Evolutionary conservation across 2,329 filamentous ascomycete genomes (phyloP).

Genomic region (Aureobasidium vineae): DNA sequence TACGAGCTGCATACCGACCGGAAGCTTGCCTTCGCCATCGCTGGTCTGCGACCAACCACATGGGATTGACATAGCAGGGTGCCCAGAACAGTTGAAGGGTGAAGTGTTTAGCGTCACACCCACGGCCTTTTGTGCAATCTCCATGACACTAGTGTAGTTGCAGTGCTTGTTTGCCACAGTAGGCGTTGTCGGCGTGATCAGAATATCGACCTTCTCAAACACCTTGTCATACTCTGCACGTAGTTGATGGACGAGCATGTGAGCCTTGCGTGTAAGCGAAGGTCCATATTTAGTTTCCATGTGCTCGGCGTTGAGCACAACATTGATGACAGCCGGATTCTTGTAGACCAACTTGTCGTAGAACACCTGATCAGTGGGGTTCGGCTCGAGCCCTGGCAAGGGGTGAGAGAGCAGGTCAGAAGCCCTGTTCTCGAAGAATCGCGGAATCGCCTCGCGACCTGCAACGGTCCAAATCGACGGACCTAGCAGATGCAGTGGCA

Average conservation of each 20-base stretch:
- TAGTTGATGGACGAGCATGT: conserved; percentile 49
- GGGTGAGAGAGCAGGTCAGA: conserved; percentile 36
- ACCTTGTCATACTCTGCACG: conserved; percentile 51
- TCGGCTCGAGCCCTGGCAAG: conserved; percentile 36
- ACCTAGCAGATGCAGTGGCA: conserved; percentile 50
- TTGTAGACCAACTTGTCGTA: conserved; percentile 46
- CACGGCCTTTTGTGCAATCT: conserved; percentile 41
- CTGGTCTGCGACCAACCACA: conserved; percentile 38
- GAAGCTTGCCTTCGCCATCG: conserved; percentile 35
- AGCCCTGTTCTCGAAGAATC: conserved; percentile 36
- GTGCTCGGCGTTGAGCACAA: conserved; percentile 44
- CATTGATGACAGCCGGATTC: conserved; percentile 49
- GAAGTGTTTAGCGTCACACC: conserved; percentile 48
- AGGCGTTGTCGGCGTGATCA: conserved; percentile 51
- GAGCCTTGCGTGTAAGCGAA: conserved; percentile 46
- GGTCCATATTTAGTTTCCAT: conserved; percentile 36
- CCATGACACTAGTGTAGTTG: conserved; percentile 33
- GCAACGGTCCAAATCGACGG: conserved; percentile 51
- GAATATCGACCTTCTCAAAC: conserved; percentile 47
- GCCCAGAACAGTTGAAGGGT: conserved; percentile 53
- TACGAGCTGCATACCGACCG: conserved; percentile 42
- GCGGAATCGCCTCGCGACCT: conserved; percentile 36
- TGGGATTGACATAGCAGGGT: conserved; percentile 52
- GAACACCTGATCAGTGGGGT: conserved; percentile 33
- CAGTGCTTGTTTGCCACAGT: conserved; percentile 48